A percentile compares a stretch with the other conserved stretches of the same genome.
phyloP scores from a whole-genome alignment of 345 rosid species.

The Mangifera indica region DNA sequence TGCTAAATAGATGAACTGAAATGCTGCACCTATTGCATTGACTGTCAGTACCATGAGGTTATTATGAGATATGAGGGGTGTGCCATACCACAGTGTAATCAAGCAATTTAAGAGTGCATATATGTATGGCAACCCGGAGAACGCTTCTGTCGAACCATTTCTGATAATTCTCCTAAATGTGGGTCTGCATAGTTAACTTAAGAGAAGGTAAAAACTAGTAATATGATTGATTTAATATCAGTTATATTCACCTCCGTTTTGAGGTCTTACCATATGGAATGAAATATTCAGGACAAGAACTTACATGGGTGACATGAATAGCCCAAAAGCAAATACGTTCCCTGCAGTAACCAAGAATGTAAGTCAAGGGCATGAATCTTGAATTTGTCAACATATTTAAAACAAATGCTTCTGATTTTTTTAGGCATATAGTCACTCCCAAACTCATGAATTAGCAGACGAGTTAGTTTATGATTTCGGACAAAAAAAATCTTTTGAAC shows the following conservation, averaged over 20 bases:
- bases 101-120: conserved; percentile 83
- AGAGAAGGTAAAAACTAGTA: conserved; percentile 12
- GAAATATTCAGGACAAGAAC: conserved; percentile 19
- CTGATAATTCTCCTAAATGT: conserved; percentile 82
- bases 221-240: conserved; percentile 4
- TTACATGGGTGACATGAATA: conserved; percentile 83
- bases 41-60: conserved; percentile 66
- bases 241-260: background rate
- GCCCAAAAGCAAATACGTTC: conserved; percentile 77
- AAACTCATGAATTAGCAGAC: background rate
- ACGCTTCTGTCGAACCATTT: conserved; percentile 69
- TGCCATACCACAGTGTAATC: conserved; percentile 81
- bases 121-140: conserved; percentile 83
- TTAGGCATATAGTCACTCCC: background rate
- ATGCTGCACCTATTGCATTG: conserved; percentile 66
- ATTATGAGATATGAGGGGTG: conserved; percentile 58
- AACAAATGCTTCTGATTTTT: background rate
- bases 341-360: conserved; percentile 49
- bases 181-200: conserved; percentile 48
- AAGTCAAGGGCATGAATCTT: conserved; percentile 7
- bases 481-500: background rate
- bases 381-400: background rate
- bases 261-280: background rate
- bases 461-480: background rate
- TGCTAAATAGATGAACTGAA: conserved; percentile 61